Evolutionary conservation across 2,329 filamentous ascomycete species (phyloP), one percentile per base, ranked within the genome.

Genomic region (Aspergillus vadensis): DNA sequence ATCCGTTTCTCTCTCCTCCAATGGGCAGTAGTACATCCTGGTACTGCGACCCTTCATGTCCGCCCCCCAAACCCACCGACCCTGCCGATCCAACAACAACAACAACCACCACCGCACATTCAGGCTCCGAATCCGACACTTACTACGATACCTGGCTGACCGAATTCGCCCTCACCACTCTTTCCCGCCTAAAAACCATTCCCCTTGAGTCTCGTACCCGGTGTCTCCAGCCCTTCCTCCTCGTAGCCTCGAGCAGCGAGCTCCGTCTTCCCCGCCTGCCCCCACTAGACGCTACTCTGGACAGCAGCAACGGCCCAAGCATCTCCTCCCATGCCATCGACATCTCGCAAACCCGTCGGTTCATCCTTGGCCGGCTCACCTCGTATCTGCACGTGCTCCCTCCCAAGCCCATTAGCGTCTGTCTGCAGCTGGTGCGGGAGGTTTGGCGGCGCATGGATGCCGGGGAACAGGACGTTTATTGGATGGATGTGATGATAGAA

Each of bases 401-500:
- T 2, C 81, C 81, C 23, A 83, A 84, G 59, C 83, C 82, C 17
- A 77, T 85, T 49, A 69, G 77, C 60, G 78, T 80, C 27, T 82
- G 82, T 67, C 70, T 84, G 14, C 74, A 80, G 41, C 72, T 85
- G 10, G 79, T 85, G 36, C 77, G 79, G 58, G 82, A 84, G 69
- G 81, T 82, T 0, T 85, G 83, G 83, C 72, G 74, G 49, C 74
- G 80, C 56, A 77, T 83, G 66, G 83, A 86, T 68, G 74, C 75
- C 2, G 81, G 80, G 0, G 74, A 77, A 14, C 14, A 58, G 6
- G 75, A 81, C 27, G 75, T 78, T 4, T 85, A 84, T 68, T 85
- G 83, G 83, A 78, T 85, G 65, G 82, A 85, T 67, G 78, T 85
- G 5, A 82, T 84, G 80, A 81, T 83, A 64, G 82, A 85, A 69